Evolutionary conservation across 495 filamentous ascomycete genomes (phyloP).

Genomic region (Trichoderma parareesei): DNA sequence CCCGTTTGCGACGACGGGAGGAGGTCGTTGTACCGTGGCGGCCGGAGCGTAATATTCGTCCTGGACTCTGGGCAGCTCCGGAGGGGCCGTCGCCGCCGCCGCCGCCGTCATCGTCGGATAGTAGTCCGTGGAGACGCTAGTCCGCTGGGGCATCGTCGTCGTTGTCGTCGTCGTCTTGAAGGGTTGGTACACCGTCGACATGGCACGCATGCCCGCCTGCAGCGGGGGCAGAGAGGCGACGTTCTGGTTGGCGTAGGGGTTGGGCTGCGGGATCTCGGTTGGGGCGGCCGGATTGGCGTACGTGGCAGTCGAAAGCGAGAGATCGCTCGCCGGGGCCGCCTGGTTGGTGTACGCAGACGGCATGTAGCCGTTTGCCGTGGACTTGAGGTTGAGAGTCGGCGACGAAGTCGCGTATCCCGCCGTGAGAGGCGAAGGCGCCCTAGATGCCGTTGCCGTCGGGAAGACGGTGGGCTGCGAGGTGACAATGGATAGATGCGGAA

Average conservation of each 20-base stretch:
- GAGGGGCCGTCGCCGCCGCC: neutral
- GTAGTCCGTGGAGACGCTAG: no score
- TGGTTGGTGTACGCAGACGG: no score
- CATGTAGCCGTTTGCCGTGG: no score
- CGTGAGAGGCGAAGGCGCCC: neutral
- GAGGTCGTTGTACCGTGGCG: neutral
- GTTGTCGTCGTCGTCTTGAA: slow-evolving; percentile 18
- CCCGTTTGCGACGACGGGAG: neutral
- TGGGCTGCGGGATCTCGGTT: no score
- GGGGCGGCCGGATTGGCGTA: no score
- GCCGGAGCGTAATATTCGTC: no score
- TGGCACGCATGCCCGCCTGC: slow-evolving; percentile 35
- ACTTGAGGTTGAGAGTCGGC: neutral
- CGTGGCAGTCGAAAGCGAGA: no score
- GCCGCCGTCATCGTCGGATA: no score
- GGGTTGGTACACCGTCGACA: slow-evolving; percentile 40
- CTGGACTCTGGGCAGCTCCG: neutral
- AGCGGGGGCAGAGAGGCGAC: slow-evolving; percentile 38
- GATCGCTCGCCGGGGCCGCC: no score
- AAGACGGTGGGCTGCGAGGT: slow-evolving; percentile 16
- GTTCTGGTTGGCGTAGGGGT: slow-evolving; percentile 27
- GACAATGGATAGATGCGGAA: slow-evolving; percentile 38
- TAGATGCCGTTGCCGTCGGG: neutral
- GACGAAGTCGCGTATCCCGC: slow-evolving; percentile 10
- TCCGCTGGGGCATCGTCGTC: no score